Conservation (phyloP, 108 stramenopile species). For the Conticribra guillardii region DNA sequence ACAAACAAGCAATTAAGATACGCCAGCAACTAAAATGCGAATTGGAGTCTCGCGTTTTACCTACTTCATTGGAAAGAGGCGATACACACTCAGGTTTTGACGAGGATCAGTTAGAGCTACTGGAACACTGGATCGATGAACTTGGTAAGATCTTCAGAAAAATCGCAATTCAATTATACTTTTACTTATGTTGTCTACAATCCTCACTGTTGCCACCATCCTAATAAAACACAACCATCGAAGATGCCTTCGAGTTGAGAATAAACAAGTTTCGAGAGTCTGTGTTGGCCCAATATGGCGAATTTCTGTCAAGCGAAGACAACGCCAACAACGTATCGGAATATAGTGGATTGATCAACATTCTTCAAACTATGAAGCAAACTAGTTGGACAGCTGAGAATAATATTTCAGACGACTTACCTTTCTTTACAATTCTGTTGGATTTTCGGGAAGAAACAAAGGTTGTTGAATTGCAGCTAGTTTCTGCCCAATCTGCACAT, state of each 20-base stretch:
- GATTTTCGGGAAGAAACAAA: constrained; percentile 60
- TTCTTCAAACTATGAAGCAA: constrained; percentile 13
- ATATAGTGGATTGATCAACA: constrained; percentile 12
- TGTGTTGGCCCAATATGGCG: constrained; percentile 27
- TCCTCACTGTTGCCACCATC: too few species aligned
- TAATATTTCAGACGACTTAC: constrained; percentile 32
- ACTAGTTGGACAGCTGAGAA: constrained; percentile 22
- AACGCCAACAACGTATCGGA: constrained; percentile 2
- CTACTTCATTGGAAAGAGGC: constrained; percentile 41
- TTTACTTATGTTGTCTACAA: too few species aligned
- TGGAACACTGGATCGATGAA: constrained; percentile 79
- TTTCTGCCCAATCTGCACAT: constrained; percentile 60
- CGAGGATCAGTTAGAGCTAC: constrained; percentile 60
- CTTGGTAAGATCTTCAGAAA: constrained; percentile 26
- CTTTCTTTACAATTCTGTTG: constrained; percentile 54
- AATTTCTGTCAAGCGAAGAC: constrained; percentile 16
- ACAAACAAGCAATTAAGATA: constrained; percentile 39
- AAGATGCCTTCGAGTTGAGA: constrained; percentile 64
- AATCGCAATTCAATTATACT: neutral
- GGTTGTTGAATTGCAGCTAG: constrained; percentile 53
- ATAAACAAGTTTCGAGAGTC: constrained; percentile 51
- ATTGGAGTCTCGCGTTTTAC: constrained; percentile 53
- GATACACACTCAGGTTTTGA: constrained; percentile 13
- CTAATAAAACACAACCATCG: too few species aligned
- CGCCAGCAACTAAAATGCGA: constrained; percentile 55